Percentiles rank a stretch among this genome's conserved stretches.
Evolutionary conservation across 108 stramenopile genomes (phyloP).

Genomic region (Cyclotella choctawhatcheeana): DNA sequence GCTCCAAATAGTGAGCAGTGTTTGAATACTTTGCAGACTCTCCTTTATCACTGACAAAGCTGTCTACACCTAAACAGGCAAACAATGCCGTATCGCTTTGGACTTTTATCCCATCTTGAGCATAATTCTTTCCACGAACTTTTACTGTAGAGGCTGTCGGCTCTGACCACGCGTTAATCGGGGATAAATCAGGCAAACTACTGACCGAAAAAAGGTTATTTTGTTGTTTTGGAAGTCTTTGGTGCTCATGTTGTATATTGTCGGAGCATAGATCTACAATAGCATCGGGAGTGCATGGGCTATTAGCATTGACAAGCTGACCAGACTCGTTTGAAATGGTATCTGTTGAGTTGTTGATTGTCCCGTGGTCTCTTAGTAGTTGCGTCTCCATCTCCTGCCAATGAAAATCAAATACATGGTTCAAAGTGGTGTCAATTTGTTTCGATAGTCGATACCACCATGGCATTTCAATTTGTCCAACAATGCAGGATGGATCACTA

Average conservation of each 20-base stretch:
- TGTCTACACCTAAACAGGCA: constrained; percentile 55
- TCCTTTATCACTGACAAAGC: constrained; percentile 27
- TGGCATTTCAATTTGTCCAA: not conserved
- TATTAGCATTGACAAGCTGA: not conserved
- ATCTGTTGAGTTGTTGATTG: constrained; percentile 1
- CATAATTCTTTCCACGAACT: constrained; percentile 37
- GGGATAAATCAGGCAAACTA: constrained; percentile 6
- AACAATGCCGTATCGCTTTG: constrained; percentile 40
- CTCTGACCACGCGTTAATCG: constrained; percentile 47
- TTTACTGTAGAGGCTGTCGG: constrained; percentile 42
- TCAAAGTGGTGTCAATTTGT: constrained; percentile 30
- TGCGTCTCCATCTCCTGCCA: constrained; percentile 7
- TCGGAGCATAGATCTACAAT: constrained; percentile 12
- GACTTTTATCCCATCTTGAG: constrained; percentile 38
- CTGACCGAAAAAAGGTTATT: not conserved
- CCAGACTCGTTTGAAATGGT: not conserved
- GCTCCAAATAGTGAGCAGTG: constrained; percentile 31
- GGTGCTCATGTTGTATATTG: not conserved
- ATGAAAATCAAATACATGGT: constrained; percentile 17
- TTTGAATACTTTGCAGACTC: constrained; percentile 9
- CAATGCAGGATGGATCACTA: constrained; percentile 24
- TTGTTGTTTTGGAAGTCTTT: not conserved
- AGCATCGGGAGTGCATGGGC: constrained; percentile 11
- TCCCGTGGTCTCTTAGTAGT: not conserved
- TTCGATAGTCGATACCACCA: constrained; percentile 35